Base-by-base conservation (phyloP, 2,329 filamentous ascomycete species). In the Pseudogymnoascus sp. region DNA sequence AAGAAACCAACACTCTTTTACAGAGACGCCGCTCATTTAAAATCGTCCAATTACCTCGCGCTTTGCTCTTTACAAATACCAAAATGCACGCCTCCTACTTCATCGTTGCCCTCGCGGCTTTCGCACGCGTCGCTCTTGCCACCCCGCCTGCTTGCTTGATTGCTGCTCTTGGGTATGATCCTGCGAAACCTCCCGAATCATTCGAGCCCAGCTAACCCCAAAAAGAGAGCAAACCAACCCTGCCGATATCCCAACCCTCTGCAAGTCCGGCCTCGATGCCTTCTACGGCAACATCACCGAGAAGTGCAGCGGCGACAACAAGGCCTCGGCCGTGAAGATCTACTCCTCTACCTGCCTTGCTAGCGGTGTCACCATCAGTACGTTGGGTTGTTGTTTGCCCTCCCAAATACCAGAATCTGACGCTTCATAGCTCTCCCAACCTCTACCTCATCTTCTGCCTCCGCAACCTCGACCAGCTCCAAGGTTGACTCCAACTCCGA, bases 271-370 rank as follows among this genome's bases (percentile, higher is more conserved):
- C 2, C 81, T 82, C 67, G 79, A 81, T 65, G 74, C 72, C 0
- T 72, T 82, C 10, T 81, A 79, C 70, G 80, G 80, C 64, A 65
- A 61, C 1, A 74, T 82, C 15, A 74, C 77, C 1, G 69, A 72
- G 3, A 73, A 73, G 50, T 73, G 80, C 65, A 71, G 74, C 36
- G 76, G 74, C 15, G 76, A 77, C 38, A 63, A 64, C 38, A 62
- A 66, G 31, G 57, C 67, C 15, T 23, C 65, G 50, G 66, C 67
- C 40, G 64, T 67, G 7, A 66, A 63, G 36, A 63, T 65, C 31
- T 69, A 66, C 62, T 63, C 66, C 53, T 61, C 65, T n/a, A 66
- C 65, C 35, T 69, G 67, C 60, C 65, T 67, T 42, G 63, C 64
- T 15, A 53, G 13, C 36, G 64, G 64, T 59, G 47, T 65, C 28